Conservation (phyloP, 208 protist species). For the Blechomonas ayalai region DNA sequence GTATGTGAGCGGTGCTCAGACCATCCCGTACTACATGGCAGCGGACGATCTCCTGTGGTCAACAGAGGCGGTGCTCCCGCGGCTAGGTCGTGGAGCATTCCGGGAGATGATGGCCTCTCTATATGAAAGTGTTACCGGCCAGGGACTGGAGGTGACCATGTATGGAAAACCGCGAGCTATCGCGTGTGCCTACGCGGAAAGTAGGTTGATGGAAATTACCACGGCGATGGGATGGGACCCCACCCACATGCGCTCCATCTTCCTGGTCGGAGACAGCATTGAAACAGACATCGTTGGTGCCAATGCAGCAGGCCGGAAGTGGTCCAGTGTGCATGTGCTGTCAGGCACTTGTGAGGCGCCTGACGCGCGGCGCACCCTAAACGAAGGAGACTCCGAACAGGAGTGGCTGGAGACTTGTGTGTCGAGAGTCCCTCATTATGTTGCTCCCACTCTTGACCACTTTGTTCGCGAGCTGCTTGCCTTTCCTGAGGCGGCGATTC, state of each 20-base stretch:
- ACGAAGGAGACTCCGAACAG: slow-evolving; percentile 47
- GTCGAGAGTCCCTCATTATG: slow-evolving; percentile 67
- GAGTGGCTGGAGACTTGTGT: slow-evolving; percentile 62
- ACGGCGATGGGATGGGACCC: slow-evolving; percentile 58
- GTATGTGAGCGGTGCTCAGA: slow-evolving; percentile 51
- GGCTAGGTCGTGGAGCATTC: slow-evolving; percentile 68
- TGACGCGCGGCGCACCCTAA: slow-evolving; percentile 44
- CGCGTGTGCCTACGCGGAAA: slow-evolving; percentile 69
- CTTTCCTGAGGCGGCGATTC: slow-evolving; percentile 55
- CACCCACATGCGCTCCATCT: slow-evolving; percentile 40
- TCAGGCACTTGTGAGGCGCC: slow-evolving; percentile 58
- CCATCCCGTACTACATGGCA: slow-evolving; percentile 54
- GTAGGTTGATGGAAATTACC: slow-evolving; percentile 26
- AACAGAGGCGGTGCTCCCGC: slow-evolving; percentile 60
- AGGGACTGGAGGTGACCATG: slow-evolving; percentile 48
- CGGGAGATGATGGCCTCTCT: slow-evolving; percentile 81
- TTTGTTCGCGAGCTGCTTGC: slow-evolving; percentile 80
- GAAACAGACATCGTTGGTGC: slow-evolving; percentile 82
- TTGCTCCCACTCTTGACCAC: slow-evolving; percentile 81
- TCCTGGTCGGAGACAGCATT: slow-evolving; percentile 86
- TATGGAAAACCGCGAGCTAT: slow-evolving; percentile 86
- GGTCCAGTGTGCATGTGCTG: slow-evolving; percentile 77
- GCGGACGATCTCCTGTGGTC: slow-evolving; percentile 78
- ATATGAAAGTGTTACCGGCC: slow-evolving; percentile 68
- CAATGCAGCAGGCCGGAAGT: slow-evolving; percentile 62